Evolutionary conservation across 805 yeast species (phyloP).

Genomic region (Ogataea polymorpha): DNA sequence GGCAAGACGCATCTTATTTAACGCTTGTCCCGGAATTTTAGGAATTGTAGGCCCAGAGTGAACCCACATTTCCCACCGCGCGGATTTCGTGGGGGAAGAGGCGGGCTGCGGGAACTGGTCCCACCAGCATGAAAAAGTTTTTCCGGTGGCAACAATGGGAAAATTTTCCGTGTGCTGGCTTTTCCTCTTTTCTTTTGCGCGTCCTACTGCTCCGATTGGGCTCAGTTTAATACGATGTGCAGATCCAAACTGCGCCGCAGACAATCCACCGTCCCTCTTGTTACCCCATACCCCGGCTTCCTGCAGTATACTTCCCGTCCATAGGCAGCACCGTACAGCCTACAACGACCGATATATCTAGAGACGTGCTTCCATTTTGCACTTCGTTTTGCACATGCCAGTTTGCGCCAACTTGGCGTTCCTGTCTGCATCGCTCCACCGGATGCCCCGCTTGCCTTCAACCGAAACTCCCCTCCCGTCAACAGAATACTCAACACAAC

Average conservation of each 20-base stretch:
- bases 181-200: conserved; percentile 6
- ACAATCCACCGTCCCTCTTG: neutral
- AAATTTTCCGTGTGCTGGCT: conserved; percentile 9
- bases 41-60: conserved; percentile 1
- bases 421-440: too few relatives aligned
- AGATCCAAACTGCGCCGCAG: neutral
- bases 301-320: neutral
- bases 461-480: neutral
- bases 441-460: neutral
- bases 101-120: neutral
- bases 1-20: neutral
- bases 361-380: too few relatives aligned
- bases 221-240: neutral
- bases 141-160: conserved; percentile 15
- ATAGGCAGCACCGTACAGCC: too few relatives aligned
- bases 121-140: conserved; percentile 8
- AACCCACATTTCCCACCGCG: conserved; percentile 5
- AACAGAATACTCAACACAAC: neutral
- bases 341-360: too few relatives aligned
- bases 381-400: too few relatives aligned
- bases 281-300: conserved; percentile 11
- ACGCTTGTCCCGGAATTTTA: neutral
- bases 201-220: conserved; percentile 1
- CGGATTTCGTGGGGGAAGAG: neutral
- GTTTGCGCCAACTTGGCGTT: too few relatives aligned